Percentiles rank a stretch among this genome's conserved stretches.
Evolutionary conservation across 1,284 basidiomycete genomes (phyloP).

Genomic region (Sporisorium scitamineum): DNA sequence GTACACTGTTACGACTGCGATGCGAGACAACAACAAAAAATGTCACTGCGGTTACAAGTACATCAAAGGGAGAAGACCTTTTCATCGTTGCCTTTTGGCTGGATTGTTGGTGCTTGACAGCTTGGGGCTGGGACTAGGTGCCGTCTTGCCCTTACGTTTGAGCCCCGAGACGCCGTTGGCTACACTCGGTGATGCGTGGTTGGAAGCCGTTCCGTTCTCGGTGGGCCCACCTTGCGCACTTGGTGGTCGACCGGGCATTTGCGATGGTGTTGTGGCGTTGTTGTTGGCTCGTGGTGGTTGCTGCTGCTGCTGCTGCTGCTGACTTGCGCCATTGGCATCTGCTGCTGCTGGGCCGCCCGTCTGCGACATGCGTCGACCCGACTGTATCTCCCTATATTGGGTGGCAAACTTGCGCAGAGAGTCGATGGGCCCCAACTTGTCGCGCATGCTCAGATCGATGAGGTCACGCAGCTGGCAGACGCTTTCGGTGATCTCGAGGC

Average conservation of each 20-base stretch:
- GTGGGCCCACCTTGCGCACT: slow-evolving; percentile 37
- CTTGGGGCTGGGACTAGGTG: slow-evolving; percentile 51
- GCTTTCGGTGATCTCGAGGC: slow-evolving; percentile 62
- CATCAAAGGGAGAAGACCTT: neutral
- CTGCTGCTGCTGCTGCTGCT: slow-evolving; percentile 9
- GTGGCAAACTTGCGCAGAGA: slow-evolving; percentile 50
- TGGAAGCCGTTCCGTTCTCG: slow-evolving; percentile 26
- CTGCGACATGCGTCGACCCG: slow-evolving; percentile 20
- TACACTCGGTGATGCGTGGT: slow-evolving; percentile 37
- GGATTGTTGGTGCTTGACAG: slow-evolving; percentile 30
- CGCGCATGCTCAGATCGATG: slow-evolving; percentile 54
- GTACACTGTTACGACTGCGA: slow-evolving; percentile 6
- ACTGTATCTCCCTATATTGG: slow-evolving; percentile 46
- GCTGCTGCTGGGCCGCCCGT: slow-evolving; percentile 1
- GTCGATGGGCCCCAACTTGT: slow-evolving; percentile 52
- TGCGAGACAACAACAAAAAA: neutral
- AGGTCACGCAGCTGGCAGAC: slow-evolving; percentile 60
- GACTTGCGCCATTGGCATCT: slow-evolving; percentile 13
- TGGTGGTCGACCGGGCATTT: slow-evolving; percentile 30
- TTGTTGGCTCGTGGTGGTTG: slow-evolving; percentile 2
- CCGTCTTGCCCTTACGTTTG: slow-evolving; percentile 47
- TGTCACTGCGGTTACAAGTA: slow-evolving; percentile 11
- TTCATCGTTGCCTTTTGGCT: slow-evolving; percentile 44
- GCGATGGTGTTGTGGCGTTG: slow-evolving; percentile 18
- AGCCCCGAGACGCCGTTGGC: slow-evolving; percentile 27